A percentile compares a stretch with the other conserved stretches of the same genome.
Conservation (phyloP, 257 asterid species). For the Nicotiana tabacum region DNA sequence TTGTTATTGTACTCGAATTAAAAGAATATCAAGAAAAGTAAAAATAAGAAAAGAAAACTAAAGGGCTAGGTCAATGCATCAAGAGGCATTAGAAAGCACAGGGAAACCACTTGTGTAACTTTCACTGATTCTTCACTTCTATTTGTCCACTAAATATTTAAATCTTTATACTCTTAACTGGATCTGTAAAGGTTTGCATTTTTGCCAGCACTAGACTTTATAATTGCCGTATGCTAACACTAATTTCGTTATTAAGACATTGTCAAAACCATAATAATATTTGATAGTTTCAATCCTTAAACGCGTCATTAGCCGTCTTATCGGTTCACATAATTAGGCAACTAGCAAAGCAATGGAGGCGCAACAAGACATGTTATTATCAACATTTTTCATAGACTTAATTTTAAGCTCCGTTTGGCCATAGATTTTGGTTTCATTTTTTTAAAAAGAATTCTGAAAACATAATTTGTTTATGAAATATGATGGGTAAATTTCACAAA, state of each 20-base stretch:
- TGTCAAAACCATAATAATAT: constrained; percentile 17
- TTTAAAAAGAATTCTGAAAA: too few species aligned
- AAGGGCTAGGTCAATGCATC: not conserved
- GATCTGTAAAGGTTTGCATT: not conserved
- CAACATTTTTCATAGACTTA: not conserved
- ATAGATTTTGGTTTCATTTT: too few species aligned
- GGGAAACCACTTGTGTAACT: constrained; percentile 23
- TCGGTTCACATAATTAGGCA: constrained; percentile 1
- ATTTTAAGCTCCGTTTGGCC: not conserved
- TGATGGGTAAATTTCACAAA: too few species aligned
- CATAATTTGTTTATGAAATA: too few species aligned
- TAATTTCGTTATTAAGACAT: constrained; percentile 19
- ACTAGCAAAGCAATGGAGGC: not conserved
- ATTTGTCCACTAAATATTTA: not conserved
- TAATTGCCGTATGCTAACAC: constrained; percentile 17
- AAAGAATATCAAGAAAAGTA: not conserved
- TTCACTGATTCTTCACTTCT: constrained; percentile 12
- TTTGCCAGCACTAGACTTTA: not conserved
- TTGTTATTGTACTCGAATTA: not conserved
- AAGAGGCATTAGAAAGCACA: constrained; percentile 10
- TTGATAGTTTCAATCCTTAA: not conserved
- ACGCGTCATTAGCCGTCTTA: constrained; percentile 44
- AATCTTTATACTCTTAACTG: not conserved
- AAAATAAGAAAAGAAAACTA: not conserved
- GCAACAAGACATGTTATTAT: not conserved